Conservation (phyloP, 768 basidiomycete genomes). For the Harrya chromipes region DNA sequence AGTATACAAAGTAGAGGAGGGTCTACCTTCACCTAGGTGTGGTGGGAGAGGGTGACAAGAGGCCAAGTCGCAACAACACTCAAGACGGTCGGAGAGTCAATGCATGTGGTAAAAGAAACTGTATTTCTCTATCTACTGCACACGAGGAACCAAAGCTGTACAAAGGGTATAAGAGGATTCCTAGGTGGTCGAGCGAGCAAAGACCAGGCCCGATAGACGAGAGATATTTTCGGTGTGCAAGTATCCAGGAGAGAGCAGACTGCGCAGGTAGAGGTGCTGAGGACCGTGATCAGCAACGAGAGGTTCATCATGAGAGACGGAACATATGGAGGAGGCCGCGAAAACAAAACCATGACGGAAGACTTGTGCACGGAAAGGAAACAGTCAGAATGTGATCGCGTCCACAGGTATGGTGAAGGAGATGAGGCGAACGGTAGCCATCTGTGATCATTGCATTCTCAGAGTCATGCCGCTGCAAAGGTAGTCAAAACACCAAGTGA, state of each 20-base stretch:
- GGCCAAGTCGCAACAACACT: slow-evolving; percentile 32
- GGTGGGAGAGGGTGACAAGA: slow-evolving; percentile 20
- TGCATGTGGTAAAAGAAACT: slow-evolving; percentile 41
- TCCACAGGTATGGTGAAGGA: neutral
- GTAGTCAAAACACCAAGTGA: neutral
- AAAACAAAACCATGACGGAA: neutral
- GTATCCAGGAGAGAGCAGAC: neutral
- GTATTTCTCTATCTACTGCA: slow-evolving; percentile 36
- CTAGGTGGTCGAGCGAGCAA: slow-evolving; percentile 1
- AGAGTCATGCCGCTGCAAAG: neutral
- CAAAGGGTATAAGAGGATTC: slow-evolving; percentile 10
- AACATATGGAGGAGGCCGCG: neutral
- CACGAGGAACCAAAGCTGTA: slow-evolving; percentile 25
- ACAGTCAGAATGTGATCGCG: neutral
- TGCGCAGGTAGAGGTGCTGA: neutral
- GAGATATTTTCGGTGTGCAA: neutral
- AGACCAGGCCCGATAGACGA: neutral
- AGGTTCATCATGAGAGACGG: neutral
- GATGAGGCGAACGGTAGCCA: neutral
- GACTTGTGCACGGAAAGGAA: neutral
- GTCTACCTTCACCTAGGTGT: slow-evolving; percentile 16
- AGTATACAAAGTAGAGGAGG: slow-evolving; percentile 11
- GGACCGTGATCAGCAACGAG: too few relatives aligned
- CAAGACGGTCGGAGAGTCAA: slow-evolving; percentile 54
- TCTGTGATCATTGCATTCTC: neutral